Evolutionary conservation across 2,329 filamentous ascomycete species (phyloP), one percentile per base, ranked within the genome.

Genomic region (Exophiala oligosperma): DNA sequence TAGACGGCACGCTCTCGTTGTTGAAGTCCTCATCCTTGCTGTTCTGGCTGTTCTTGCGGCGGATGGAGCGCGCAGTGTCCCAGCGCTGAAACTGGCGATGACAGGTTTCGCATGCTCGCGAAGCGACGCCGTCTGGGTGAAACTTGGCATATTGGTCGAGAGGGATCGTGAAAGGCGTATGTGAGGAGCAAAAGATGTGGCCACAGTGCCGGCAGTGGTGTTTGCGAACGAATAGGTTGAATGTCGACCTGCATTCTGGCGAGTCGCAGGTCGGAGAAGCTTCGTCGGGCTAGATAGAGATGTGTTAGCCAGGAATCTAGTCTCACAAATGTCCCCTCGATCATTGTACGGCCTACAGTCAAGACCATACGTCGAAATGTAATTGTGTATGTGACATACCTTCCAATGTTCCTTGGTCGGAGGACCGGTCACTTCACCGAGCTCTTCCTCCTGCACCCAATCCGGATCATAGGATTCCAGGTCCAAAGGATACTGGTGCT

Each of bases 201-300:
- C 85, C 85, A 65, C 85, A 88, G 66, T 85, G 84, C 57, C 85
- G 82, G 72, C 85, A 88, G 72, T 88, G 85, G 68, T 88, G 85
- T 57, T 84, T 83, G 51, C 85, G 83, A 51, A 81, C 77, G 72
- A 85, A 84, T 68, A 86, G 77, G 46, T 81, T 79, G 68, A 88
- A 88, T 21, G 79, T 76, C 43, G 79, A 79, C 50, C 79, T 78
- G 72, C 85, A 88, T 57, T 81, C 78, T 2, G 80, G 77, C 8
- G 79, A 81, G 68, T 82, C 81, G 72, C 85, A 88, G 61, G 74
- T 77, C 44, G 75, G 69, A 54, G 82, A 81, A 61, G 81, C 81
- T 54, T 79, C 75, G 68, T 87, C 84, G 14, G 83, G 82, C 81
- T 85, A 71, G 21, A 55, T 52, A 50, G 54, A 60, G 38, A 51